A percentile compares a stretch with the other conserved stretches of the same genome.
Conservation (phyloP, 2,329 filamentous ascomycete species). For the Phaeosphaeria sp. region DNA sequence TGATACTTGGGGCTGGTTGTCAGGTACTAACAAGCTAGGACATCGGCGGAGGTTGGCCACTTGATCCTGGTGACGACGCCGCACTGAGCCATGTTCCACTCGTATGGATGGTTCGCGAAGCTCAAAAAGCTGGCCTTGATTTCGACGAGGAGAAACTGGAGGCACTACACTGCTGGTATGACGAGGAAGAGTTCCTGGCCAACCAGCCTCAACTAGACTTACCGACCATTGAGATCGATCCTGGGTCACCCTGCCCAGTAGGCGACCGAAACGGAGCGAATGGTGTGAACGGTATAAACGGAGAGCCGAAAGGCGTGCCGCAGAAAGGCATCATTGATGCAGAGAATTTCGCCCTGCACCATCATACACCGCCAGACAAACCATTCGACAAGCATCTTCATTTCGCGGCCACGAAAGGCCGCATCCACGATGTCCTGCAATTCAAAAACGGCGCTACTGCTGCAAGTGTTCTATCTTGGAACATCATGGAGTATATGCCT, state of each 20-base stretch:
- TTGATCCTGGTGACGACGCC: slow-evolving; percentile 60
- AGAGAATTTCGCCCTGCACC: slow-evolving; percentile 20
- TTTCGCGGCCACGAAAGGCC: slow-evolving; percentile 59
- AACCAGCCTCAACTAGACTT: slow-evolving; percentile 17
- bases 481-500: slow-evolving; percentile 80
- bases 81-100: slow-evolving; percentile 72
- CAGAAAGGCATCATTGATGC: slow-evolving; percentile 18
- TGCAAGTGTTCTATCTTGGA: slow-evolving; percentile 71
- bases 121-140: slow-evolving; percentile 68
- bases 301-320: slow-evolving; percentile 1
- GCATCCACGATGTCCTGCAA: slow-evolving; percentile 74
- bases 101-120: slow-evolving; percentile 73
- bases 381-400: slow-evolving; percentile 66
- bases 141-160: slow-evolving; percentile 74
- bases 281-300: slow-evolving; percentile 1
- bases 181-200: slow-evolving; percentile 28
- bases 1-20: neutral
- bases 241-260: slow-evolving; percentile 27
- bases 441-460: slow-evolving; percentile 66
- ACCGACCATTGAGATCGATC: slow-evolving; percentile 42
- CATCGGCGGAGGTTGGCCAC: slow-evolving; percentile 76
- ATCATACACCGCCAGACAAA: slow-evolving; percentile 28
- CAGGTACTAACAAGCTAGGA: slow-evolving; percentile 52
- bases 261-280: slow-evolving; percentile 1
- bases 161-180: slow-evolving; percentile 68